Evolutionary conservation across 257 asterid species (phyloP), one percentile per base, ranked within the genome.

Genomic region (Nicotiana attenuata): DNA sequence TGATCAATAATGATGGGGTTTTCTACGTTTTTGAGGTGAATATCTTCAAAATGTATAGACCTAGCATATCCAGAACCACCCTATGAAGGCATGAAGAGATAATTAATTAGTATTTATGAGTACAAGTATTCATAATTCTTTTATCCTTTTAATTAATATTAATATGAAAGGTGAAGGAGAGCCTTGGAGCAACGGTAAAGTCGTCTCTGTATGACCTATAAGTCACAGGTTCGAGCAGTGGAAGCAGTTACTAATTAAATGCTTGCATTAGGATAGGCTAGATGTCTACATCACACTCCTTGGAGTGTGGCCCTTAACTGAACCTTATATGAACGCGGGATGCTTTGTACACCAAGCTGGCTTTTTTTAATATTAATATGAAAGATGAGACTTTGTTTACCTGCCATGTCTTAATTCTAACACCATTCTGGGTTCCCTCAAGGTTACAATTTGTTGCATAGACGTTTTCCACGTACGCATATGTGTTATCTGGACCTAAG

Each of bases 391-490:
- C 14, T 17, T 68, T 56, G 0, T 9, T 68, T 84, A 81, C 87
- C 80, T 71, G 87, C 87, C 87, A 81, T 67, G 83, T 68, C 81
- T 81, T 81, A 57, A 81, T 81, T 68, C 85, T 85, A n/a, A 82
- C 61, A 65, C 87, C 83, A 35, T 85, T 81, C 17, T 77, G 77
- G 16, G 81, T 60, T 50, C 60, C 83, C 31, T 66, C 9, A 64
- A 81, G 80, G 5, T 29, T 33, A 66, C 69, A 81, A 68, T 38
- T 3, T 22, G 56, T 66, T n/a, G 82, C 76, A 47, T 19, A 16
- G n/a, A 85, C 66, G 28, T 33, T 50, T 26, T 77, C 83, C 63
- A 81, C 85, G 7, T 29, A 3, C 7, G 82, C 83, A 77, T 57
- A 81, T 41, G 81, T 50, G n/a, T 81, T 82, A 16, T 77, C 0